These are phyloP conservation scores for Endoconidiophora polonica DNA, from an alignment of 2,329 filamentous ascomycete genomes.

Conservation along the genomic window DNA sequence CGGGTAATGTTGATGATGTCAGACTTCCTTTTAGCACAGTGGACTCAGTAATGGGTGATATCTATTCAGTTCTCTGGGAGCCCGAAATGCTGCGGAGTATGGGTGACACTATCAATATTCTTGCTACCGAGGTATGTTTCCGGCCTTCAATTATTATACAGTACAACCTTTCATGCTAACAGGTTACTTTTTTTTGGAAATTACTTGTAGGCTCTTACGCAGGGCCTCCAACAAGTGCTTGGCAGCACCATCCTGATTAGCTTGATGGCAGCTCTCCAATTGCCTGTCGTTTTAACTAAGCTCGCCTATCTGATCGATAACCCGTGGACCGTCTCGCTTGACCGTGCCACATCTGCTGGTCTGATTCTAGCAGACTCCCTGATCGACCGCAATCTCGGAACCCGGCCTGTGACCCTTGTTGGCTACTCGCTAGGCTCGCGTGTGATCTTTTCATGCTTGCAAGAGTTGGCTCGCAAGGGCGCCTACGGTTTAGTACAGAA, in stretches of 20 bases:
- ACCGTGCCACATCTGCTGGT: conserved; percentile 73
- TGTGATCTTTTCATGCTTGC: conserved; percentile 82
- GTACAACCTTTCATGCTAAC: background rate
- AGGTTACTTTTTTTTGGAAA: conserved; percentile 15
- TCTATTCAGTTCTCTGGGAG: conserved; percentile 95
- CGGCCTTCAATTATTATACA: background rate
- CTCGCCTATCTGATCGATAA: conserved; percentile 95
- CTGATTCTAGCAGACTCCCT: conserved; percentile 89
- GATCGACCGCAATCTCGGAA: conserved; percentile 78
- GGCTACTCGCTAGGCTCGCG: conserved; percentile 87
- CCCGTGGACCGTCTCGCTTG: conserved; percentile 92
- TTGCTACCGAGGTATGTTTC: conserved; percentile 76
- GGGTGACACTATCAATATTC: conserved; percentile 95
- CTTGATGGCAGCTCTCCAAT: conserved; percentile 80
- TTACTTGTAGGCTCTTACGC: conserved; percentile 58
- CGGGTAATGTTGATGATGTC: conserved; percentile 91
- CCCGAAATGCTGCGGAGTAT: conserved; percentile 96
- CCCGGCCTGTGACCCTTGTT: conserved; percentile 78
- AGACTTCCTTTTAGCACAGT: conserved; percentile 90
- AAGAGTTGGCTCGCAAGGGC: conserved; percentile 69
- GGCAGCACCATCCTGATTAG: conserved; percentile 76
- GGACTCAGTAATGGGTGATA: conserved; percentile 92
- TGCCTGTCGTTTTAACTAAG: conserved; percentile 87
- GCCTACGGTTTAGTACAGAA: conserved; percentile 84
- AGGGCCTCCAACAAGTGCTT: conserved; percentile 88